Evolutionary conservation across 108 stramenopile species (phyloP).

Genomic region (Parietichytrium sp.): DNA sequence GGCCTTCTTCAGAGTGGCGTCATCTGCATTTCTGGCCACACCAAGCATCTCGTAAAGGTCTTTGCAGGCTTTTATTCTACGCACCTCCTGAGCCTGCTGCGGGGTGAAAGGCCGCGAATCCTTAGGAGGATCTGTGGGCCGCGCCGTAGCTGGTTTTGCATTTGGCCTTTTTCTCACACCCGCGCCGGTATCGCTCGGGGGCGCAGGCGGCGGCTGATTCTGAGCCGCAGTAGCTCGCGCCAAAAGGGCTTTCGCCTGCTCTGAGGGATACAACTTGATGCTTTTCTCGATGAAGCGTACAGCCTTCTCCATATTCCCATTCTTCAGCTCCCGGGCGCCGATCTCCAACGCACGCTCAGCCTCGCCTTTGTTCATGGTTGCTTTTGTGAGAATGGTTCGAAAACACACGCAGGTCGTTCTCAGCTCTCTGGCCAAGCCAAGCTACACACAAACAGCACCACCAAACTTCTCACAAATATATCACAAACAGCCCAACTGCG

Average conservation of each 20-base stretch:
- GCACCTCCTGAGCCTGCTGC: neutral
- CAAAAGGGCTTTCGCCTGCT: neutral
- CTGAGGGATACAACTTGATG: neutral
- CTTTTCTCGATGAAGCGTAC: constrained; percentile 19
- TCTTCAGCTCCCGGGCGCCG: neutral
- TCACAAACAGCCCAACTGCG: too few species aligned
- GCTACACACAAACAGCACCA: too few species aligned
- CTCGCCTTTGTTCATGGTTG: constrained; percentile 20
- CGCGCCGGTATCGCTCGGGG: neutral
- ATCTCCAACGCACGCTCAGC: neutral
- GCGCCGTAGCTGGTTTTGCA: neutral
- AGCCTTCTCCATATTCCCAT: constrained; percentile 6
- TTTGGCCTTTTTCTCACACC: neutral
- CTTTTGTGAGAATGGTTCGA: too few species aligned
- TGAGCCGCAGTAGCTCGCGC: constrained; percentile 16
- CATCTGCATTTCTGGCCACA: neutral
- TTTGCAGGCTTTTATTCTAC: constrained; percentile 1
- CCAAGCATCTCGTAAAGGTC: constrained; percentile 42
- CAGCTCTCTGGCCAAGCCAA: too few species aligned
- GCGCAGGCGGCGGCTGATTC: neutral
- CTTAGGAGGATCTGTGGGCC: neutral
- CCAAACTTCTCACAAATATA: too few species aligned
- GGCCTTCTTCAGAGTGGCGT: constrained; percentile 22
- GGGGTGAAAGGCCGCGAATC: constrained; percentile 16
- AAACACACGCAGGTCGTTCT: too few species aligned